phyloP scores from a whole-genome alignment of 2,329 filamentous ascomycete genomes.

The Xylaria arbuscula region DNA sequence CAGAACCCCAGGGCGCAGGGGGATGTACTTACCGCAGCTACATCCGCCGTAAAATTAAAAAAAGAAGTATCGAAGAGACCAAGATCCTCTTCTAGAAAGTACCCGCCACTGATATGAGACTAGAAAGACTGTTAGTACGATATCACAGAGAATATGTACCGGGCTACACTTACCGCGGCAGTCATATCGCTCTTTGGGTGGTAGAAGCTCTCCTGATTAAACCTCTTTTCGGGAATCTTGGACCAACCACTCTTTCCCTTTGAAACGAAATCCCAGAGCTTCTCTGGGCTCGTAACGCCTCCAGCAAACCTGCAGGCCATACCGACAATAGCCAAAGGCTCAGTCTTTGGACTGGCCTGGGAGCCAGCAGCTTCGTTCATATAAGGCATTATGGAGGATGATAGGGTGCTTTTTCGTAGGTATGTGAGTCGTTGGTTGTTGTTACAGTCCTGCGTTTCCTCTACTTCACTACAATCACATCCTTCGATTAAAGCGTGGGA shows the following conservation, averaged over 20 bases:
- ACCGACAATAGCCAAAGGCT: slow-evolving; percentile 28
- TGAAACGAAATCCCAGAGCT: slow-evolving; percentile 28
- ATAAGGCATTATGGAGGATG: slow-evolving; percentile 10
- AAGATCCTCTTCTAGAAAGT: slow-evolving; percentile 50
- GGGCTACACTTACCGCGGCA: slow-evolving; percentile 2
- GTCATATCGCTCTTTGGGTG: slow-evolving; percentile 18
- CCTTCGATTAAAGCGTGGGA: background rate
- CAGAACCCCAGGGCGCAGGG: background rate
- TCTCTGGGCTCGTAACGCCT: slow-evolving; percentile 16
- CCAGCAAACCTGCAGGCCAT: slow-evolving; percentile 30
- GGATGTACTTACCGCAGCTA: slow-evolving; percentile 36
- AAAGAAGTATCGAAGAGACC: slow-evolving; percentile 53
- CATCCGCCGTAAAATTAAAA: slow-evolving; percentile 50
- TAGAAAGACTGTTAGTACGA: background rate
- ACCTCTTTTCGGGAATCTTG: slow-evolving; percentile 26
- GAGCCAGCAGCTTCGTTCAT: background rate
- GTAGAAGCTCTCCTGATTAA: slow-evolving; percentile 15
- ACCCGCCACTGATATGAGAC: slow-evolving; percentile 34
- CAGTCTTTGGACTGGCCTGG: slow-evolving; percentile 15
- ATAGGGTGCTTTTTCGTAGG: background rate
- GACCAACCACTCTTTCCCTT: slow-evolving; percentile 23
- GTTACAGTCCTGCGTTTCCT: slow-evolving; percentile 5
- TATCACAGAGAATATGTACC: too few species aligned
- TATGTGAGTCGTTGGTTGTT: slow-evolving; percentile 1
- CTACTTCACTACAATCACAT: background rate